Conservation (phyloP, 306 rosid species). For the Benincasa hispida region DNA sequence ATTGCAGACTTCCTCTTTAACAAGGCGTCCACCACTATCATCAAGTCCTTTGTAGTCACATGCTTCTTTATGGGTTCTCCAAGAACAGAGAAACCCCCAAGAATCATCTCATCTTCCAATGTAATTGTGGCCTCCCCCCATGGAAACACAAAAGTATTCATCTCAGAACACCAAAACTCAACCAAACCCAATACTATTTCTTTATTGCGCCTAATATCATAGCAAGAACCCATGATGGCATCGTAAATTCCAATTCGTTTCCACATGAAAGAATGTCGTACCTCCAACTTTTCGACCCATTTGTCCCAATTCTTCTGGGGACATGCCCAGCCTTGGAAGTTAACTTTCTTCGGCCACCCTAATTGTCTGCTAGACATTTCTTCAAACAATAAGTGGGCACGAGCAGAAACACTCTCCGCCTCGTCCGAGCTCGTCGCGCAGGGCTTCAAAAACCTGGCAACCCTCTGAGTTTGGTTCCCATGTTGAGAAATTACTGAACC, state of each 20-base stretch:
- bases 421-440: neutral
- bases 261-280: constrained; percentile 18
- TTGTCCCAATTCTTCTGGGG: constrained; percentile 18
- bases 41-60: constrained; percentile 5
- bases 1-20: neutral
- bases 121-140: constrained; percentile 55
- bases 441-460: neutral
- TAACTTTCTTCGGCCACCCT: neutral
- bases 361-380: neutral
- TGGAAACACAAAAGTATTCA: constrained; percentile 33
- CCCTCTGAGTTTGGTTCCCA: neutral
- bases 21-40: constrained; percentile 3
- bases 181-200: constrained; percentile 24
- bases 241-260: constrained; percentile 25
- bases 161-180: constrained; percentile 23
- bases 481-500: neutral
- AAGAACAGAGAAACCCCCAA: constrained; percentile 25
- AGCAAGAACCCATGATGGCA: constrained; percentile 37
- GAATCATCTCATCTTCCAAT: constrained; percentile 32
- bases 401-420: neutral
- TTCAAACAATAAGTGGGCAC: neutral
- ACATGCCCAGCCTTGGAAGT: constrained; percentile 13
- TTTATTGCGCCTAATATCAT: constrained; percentile 1
- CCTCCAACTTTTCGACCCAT: constrained; percentile 17
- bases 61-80: constrained; percentile 18